These are phyloP conservation scores for Cerrena zonata DNA, from an alignment of 1,284 basidiomycete species.

Conservation along the genomic window DNA sequence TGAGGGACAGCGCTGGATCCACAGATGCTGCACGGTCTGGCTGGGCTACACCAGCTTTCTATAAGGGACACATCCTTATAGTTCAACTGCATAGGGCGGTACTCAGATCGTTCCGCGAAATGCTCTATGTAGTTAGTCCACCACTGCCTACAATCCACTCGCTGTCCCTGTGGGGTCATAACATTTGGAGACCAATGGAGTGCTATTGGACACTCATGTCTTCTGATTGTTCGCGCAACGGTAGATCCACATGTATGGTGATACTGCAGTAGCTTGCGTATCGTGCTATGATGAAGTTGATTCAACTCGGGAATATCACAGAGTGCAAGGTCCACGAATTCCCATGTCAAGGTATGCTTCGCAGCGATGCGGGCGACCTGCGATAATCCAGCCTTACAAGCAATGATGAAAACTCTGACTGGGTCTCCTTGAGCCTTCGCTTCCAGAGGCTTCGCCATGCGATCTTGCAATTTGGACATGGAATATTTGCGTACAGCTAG, in stretches of 20 bases:
- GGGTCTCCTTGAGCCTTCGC: slow-evolving; percentile 1
- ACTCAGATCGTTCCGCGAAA: too few relatives aligned
- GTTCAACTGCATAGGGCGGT: too few relatives aligned
- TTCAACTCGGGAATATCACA: background rate
- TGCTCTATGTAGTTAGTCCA: too few relatives aligned
- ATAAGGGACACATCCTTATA: too few relatives aligned
- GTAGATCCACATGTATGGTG: background rate
- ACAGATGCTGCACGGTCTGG: too few relatives aligned
- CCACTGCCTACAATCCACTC: too few relatives aligned
- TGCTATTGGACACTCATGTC: too few relatives aligned
- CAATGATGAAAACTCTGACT: slow-evolving; percentile 6
- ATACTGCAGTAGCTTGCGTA: background rate
- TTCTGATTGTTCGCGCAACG: too few relatives aligned
- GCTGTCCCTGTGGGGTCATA: too few relatives aligned
- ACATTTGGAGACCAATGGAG: too few relatives aligned
- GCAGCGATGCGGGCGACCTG: slow-evolving; percentile 5
- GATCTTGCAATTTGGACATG: background rate
- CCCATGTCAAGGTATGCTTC: background rate
- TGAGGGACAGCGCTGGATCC: too few relatives aligned
- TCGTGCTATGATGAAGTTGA: background rate
- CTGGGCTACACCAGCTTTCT: too few relatives aligned
- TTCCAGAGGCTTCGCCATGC: background rate
- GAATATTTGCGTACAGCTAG: background rate
- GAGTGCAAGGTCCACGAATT: background rate
- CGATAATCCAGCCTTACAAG: slow-evolving; percentile 1